Conservation (phyloP, 2,329 filamentous ascomycete genomes). For the Fusarium mangiferae region DNA sequence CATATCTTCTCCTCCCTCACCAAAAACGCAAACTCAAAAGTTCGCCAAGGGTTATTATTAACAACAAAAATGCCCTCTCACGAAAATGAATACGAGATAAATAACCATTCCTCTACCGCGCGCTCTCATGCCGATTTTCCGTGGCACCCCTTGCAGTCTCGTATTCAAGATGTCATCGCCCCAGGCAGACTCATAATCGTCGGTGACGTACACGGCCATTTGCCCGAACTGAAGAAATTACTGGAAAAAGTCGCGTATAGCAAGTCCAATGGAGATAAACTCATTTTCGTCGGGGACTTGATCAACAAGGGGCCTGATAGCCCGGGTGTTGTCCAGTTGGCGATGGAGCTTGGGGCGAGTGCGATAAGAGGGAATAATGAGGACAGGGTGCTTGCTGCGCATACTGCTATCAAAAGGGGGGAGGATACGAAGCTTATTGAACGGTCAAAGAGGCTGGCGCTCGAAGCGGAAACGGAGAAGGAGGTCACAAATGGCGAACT, state of each 20-base stretch:
- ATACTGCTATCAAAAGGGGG: constrained; percentile 10
- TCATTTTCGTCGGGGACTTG: constrained; percentile 79
- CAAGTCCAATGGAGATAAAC: constrained; percentile 63
- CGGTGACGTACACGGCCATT: constrained; percentile 90
- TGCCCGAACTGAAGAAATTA: constrained; percentile 69
- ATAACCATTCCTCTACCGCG: neutral
- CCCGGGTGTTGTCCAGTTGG: constrained; percentile 77
- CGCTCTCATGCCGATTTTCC: neutral
- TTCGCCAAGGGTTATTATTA: neutral
- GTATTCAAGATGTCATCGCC: neutral
- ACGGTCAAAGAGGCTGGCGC: neutral
- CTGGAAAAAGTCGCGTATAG: constrained; percentile 74
- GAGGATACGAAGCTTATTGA: neutral
- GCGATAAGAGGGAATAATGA: constrained; percentile 90
- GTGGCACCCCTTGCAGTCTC: neutral
- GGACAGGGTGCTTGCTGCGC: constrained; percentile 74
- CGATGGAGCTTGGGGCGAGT: constrained; percentile 74
- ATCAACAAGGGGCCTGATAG: constrained; percentile 88
- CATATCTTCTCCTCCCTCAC: neutral
- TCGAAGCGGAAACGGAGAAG: neutral
- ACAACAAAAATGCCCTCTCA: neutral
- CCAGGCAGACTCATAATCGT: constrained; percentile 66
- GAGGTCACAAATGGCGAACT: neutral
- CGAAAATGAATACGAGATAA: neutral
- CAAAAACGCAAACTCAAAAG: neutral